Conservation (phyloP, 2,329 filamentous ascomycete species). For the Septoria linicola region DNA sequence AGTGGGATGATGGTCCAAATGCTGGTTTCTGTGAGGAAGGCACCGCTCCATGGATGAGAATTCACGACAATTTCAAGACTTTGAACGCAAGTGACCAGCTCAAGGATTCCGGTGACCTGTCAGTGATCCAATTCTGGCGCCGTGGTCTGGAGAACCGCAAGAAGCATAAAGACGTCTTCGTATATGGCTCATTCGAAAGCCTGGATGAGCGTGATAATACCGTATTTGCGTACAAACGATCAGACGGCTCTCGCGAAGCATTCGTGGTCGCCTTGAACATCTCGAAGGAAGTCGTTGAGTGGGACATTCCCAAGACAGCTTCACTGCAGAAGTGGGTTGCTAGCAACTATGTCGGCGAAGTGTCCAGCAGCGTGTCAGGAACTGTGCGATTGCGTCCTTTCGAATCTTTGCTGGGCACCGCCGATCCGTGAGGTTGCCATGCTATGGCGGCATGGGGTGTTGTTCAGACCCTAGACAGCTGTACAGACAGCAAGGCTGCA, state of each 20-base stretch:
- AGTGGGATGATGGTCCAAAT: conserved; percentile 58
- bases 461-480: no score
- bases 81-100: conserved; percentile 60
- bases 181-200: conserved; percentile 59
- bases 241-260: conserved; percentile 29
- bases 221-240: conserved; percentile 54
- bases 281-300: conserved; percentile 34
- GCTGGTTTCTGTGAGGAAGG: conserved; percentile 60
- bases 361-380: conserved; percentile 28
- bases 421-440: neutral
- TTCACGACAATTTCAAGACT: conserved; percentile 53
- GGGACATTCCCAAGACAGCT: conserved; percentile 37
- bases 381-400: conserved; percentile 36
- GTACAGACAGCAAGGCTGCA: no score
- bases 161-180: conserved; percentile 57
- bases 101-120: conserved; percentile 35
- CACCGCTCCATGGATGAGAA: conserved; percentile 60
- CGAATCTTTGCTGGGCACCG: conserved; percentile 37
- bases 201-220: conserved; percentile 53
- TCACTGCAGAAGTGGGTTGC: conserved; percentile 39
- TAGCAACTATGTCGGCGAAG: conserved; percentile 35
- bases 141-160: conserved; percentile 55
- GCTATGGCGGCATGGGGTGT: no score
- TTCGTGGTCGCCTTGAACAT: conserved; percentile 41
- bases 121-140: conserved; percentile 63